These are phyloP conservation scores for Centaurea solstitialis DNA, from an alignment of 129 eudicot genomes.

Conservation along the genomic window DNA sequence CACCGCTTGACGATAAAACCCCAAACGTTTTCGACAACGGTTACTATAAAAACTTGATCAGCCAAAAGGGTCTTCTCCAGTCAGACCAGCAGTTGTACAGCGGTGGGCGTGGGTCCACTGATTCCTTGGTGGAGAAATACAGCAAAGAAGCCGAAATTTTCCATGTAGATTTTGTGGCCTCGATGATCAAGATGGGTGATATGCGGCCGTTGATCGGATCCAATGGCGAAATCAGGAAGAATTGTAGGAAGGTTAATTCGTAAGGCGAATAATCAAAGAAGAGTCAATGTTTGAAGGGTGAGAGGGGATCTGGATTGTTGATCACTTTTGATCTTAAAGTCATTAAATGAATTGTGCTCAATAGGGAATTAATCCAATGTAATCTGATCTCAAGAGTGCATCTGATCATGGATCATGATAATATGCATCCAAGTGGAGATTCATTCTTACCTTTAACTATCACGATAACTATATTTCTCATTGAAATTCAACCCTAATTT, in stretches of 20 bases:
- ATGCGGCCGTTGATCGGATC: slow-evolving; percentile 45
- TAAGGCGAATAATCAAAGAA: neutral
- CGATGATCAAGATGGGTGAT: slow-evolving; percentile 56
- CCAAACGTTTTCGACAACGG: slow-evolving; percentile 40
- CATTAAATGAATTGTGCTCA: too few relatives aligned
- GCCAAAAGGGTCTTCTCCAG: slow-evolving; percentile 39
- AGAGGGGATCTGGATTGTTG: too few relatives aligned
- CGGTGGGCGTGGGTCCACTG: slow-evolving; percentile 30
- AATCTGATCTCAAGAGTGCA: too few relatives aligned
- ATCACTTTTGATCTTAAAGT: too few relatives aligned
- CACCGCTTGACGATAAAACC: slow-evolving; percentile 37
- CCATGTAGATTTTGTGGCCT: slow-evolving; percentile 28
- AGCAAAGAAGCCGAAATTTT: slow-evolving; percentile 19
- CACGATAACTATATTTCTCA: too few relatives aligned
- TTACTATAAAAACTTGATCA: slow-evolving; percentile 36
- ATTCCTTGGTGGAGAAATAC: slow-evolving; percentile 22
- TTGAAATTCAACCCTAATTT: too few relatives aligned
- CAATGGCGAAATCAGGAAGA: slow-evolving; percentile 42
- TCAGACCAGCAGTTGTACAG: slow-evolving; percentile 43
- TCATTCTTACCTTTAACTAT: too few relatives aligned
- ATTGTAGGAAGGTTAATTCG: slow-evolving; percentile 37
- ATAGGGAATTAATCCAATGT: too few relatives aligned
- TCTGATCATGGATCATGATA: too few relatives aligned
- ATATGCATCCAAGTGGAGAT: too few relatives aligned
- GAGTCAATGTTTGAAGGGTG: too few relatives aligned